Evolutionary conservation across 352 stramenopile species (phyloP).

Genomic region (Phytopythium helicoides): DNA sequence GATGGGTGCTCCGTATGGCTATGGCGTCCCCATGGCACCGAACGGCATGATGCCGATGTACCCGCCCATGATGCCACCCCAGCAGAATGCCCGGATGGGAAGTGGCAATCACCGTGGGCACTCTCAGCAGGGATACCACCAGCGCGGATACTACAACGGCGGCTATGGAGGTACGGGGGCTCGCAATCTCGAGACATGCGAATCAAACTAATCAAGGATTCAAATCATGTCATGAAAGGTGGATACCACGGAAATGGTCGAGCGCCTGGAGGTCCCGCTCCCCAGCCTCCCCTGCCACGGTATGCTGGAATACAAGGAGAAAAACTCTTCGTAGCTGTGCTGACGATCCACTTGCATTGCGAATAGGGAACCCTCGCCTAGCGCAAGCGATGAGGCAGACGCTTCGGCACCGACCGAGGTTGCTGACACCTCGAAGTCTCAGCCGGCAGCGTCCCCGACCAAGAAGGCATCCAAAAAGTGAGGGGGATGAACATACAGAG

Average conservation of each 20-base stretch:
- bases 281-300: slow-evolving; percentile 46
- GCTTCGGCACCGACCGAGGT: neutral
- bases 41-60: slow-evolving; percentile 39
- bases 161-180: slow-evolving; percentile 23
- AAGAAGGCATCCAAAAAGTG: slow-evolving; percentile 3
- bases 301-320: too few species aligned
- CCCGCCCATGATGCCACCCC: slow-evolving; percentile 54
- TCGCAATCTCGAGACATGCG: too few species aligned
- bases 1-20: slow-evolving; percentile 57
- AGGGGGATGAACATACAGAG: slow-evolving; percentile 6
- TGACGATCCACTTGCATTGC: too few species aligned
- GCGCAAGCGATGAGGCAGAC: neutral
- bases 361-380: slow-evolving; percentile 6
- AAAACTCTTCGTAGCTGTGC: too few species aligned
- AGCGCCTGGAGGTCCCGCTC: slow-evolving; percentile 25
- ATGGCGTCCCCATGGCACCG: slow-evolving; percentile 60
- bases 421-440: neutral
- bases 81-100: slow-evolving; percentile 52
- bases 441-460: neutral
- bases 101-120: slow-evolving; percentile 36
- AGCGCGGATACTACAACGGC: slow-evolving; percentile 47
- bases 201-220: too few species aligned
- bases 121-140: slow-evolving; percentile 62
- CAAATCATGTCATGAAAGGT: too few species aligned
- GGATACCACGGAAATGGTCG: slow-evolving; percentile 25